Evolutionary conservation across 768 basidiomycete species (phyloP).

Genomic region (Heimioporus sp.): DNA sequence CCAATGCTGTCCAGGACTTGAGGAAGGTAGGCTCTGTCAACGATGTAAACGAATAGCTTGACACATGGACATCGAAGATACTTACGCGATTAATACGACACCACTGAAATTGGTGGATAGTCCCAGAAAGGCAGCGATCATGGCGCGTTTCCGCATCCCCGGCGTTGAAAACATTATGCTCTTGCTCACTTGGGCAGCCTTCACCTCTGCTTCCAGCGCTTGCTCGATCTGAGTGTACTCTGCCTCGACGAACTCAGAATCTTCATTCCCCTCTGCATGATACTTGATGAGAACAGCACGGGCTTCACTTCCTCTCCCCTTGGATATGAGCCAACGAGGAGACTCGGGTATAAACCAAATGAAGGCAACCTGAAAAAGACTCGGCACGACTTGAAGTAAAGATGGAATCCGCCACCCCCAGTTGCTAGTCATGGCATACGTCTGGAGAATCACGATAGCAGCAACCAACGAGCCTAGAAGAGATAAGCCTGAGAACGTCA

Average conservation of each 20-base stretch:
- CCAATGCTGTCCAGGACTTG: too few relatives aligned
- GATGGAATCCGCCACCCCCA: slow-evolving; percentile 7
- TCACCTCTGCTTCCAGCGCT: slow-evolving; percentile 40
- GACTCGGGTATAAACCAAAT: slow-evolving; percentile 18
- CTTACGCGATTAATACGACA: too few relatives aligned
- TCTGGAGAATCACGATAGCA: slow-evolving; percentile 56
- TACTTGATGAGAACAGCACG: slow-evolving; percentile 49
- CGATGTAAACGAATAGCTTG: too few relatives aligned
- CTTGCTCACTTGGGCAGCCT: neutral
- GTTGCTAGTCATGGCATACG: slow-evolving; percentile 49
- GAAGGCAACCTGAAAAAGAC: slow-evolving; percentile 51
- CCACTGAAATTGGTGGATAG: slow-evolving; percentile 10
- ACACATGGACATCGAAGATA: too few relatives aligned
- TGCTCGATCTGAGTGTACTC: slow-evolving; percentile 56
- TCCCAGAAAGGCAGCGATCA: slow-evolving; percentile 1
- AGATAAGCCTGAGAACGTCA: too few relatives aligned
- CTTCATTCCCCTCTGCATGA: slow-evolving; percentile 59
- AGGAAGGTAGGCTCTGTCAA: too few relatives aligned
- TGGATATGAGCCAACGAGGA: slow-evolving; percentile 32
- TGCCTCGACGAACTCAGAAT: slow-evolving; percentile 20
- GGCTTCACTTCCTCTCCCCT: slow-evolving; percentile 51
- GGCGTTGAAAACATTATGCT: slow-evolving; percentile 1
- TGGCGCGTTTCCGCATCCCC: slow-evolving; percentile 7
- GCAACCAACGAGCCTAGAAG: slow-evolving; percentile 28
- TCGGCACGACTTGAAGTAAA: slow-evolving; percentile 50